phyloP scores from a whole-genome alignment of 176 grass and related monocot species.

The Eleusine indica region DNA sequence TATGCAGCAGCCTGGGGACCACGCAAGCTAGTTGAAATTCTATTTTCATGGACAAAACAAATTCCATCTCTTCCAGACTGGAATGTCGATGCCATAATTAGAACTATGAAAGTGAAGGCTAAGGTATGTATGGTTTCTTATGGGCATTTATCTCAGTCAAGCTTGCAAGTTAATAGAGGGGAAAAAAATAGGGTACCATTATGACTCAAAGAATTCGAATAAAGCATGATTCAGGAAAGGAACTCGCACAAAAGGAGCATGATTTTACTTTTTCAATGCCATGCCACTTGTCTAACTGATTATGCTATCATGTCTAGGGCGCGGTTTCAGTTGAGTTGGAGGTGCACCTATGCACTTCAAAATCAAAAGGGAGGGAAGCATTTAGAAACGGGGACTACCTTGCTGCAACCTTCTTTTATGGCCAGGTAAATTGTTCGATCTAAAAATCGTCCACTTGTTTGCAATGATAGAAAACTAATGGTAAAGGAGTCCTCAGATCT shows the following conservation, averaged over 20 bases:
- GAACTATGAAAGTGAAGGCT: background rate
- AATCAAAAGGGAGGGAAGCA: constrained; percentile 1
- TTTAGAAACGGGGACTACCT: background rate
- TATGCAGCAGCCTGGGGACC: constrained; percentile 26
- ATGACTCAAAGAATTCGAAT: background rate
- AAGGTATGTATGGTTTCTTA: background rate
- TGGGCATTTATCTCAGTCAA: background rate
- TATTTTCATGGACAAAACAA: constrained; percentile 45
- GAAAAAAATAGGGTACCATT: background rate
- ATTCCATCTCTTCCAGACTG: constrained; percentile 30
- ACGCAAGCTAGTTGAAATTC: constrained; percentile 49
- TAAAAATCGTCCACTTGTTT: background rate
- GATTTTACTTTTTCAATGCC: background rate
- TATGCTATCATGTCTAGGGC: background rate
- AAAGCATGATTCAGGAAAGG: background rate
- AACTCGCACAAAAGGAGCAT: background rate
- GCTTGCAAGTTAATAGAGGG: background rate
- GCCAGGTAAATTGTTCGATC: background rate
- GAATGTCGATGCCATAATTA: constrained; percentile 18
- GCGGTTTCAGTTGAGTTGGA: background rate
- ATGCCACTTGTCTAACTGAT: background rate
- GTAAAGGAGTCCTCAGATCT: too few species aligned
- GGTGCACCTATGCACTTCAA: background rate
- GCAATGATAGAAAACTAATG: too few species aligned
- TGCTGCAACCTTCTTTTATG: background rate